Evolutionary conservation across 176 grass and related monocot species (phyloP).

Genomic region (Pharus latifolius): DNA sequence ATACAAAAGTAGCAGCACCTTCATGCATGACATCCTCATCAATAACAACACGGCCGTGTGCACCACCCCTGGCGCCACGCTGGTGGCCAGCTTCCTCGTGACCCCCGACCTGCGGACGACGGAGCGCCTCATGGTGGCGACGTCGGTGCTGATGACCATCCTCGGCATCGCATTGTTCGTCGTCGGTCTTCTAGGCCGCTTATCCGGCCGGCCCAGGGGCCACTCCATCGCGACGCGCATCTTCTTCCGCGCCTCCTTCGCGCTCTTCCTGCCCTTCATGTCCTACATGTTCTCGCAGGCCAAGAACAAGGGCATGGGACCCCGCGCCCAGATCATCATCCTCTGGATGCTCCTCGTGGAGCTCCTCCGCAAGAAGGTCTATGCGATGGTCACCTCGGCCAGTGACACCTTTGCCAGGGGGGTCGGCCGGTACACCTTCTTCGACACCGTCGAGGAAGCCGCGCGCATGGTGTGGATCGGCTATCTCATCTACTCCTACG

Average conservation of each 20-base stretch:
- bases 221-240: not conserved
- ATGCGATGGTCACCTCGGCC: not conserved
- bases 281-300: conserved; percentile 29
- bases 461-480: conserved; percentile 13
- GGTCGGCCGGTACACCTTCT: not conserved
- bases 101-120: not conserved
- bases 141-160: conserved; percentile 2
- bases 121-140: not conserved
- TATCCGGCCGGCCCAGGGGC: not conserved
- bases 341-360: conserved; percentile 34
- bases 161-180: not conserved
- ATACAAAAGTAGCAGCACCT: no score
- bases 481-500: conserved; percentile 25
- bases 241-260: conserved; percentile 19
- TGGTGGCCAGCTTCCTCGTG: not conserved
- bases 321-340: conserved; percentile 8
- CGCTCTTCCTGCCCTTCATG: conserved; percentile 23
- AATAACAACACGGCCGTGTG: not conserved
- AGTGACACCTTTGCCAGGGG: not conserved
- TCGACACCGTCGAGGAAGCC: conserved; percentile 16
- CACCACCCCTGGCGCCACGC: not conserved
- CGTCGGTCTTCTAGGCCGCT: not conserved
- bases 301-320: not conserved
- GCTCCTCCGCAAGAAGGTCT: conserved; percentile 25
- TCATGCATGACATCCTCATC: no score